Evolutionary conservation across 2,329 filamentous ascomycete genomes (phyloP).

Genomic region (Ophiostoma angusticollis): DNA sequence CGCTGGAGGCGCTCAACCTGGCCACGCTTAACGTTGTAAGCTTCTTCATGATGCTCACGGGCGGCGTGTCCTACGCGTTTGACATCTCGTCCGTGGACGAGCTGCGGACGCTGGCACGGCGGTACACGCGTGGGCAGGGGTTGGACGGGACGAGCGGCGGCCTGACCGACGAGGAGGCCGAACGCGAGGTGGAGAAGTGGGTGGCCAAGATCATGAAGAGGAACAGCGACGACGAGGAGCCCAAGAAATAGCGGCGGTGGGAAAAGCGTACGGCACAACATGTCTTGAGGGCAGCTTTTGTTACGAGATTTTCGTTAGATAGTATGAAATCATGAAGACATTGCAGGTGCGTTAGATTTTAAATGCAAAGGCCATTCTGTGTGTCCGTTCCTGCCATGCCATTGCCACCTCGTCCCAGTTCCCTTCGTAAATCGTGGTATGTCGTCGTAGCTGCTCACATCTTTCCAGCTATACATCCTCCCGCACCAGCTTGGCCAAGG

Average conservation of each 20-base stretch:
- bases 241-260: neutral
- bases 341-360: no score
- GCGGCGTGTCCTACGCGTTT: conserved; percentile 62
- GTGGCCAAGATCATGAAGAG: conserved; percentile 43
- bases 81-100: conserved; percentile 62
- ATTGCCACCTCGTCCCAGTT: no score
- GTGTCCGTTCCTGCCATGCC: no score
- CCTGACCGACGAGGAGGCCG: conserved; percentile 35
- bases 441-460: neutral
- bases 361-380: no score
- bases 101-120: conserved; percentile 39
- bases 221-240: conserved; percentile 14
- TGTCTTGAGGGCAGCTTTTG: no score
- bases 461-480: neutral
- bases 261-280: no score
- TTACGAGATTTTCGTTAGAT: no score
- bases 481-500: conserved; percentile 4
- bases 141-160: conserved; percentile 5
- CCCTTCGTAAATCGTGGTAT: neutral
- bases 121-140: conserved; percentile 23
- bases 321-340: no score
- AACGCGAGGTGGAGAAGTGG: conserved; percentile 50
- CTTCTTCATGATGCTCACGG: conserved; percentile 60
- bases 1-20: conserved; percentile 68
- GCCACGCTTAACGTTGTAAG: conserved; percentile 77